Conservation (phyloP, 2,329 filamentous ascomycete species). For the Alternaria gansuensis region DNA sequence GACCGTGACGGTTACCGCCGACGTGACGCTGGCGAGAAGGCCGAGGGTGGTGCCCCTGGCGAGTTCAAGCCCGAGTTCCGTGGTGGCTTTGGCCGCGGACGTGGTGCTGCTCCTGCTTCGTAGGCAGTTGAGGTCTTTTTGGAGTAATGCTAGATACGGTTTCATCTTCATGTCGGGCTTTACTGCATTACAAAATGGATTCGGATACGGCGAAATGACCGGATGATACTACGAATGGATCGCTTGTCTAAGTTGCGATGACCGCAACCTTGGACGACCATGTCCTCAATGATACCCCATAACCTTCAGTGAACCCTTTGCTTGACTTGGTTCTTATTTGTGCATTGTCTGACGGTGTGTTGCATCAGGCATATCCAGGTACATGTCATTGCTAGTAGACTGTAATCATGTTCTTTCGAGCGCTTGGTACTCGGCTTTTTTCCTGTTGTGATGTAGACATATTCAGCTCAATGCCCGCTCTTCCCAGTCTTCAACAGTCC, state of each 20-base stretch:
- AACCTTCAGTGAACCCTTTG: constrained; percentile 38
- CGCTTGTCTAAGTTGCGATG: constrained; percentile 38
- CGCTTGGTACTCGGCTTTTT: background rate
- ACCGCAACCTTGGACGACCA: constrained; percentile 37
- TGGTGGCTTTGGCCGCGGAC: constrained; percentile 55
- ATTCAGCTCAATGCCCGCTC: constrained; percentile 50
- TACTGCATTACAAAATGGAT: constrained; percentile 50
- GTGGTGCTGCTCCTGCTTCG: constrained; percentile 51
- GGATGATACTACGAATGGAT: constrained; percentile 52
- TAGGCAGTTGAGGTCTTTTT: constrained; percentile 40
- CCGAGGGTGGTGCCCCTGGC: constrained; percentile 52
- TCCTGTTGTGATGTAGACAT: background rate
- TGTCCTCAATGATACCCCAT: constrained; percentile 52
- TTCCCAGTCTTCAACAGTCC: constrained; percentile 57
- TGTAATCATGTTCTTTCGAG: background rate
- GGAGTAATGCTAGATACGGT: constrained; percentile 33
- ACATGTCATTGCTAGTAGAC: background rate
- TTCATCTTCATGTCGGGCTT: constrained; percentile 40
- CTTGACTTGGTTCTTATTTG: background rate
- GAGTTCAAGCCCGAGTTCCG: constrained; percentile 57
- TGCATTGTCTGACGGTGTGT: background rate
- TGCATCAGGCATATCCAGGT: background rate
- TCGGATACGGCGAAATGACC: constrained; percentile 51
- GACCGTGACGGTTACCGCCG: constrained; percentile 86
- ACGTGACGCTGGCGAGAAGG: constrained; percentile 71